Percentiles rank a stretch among this genome's conserved stretches.
Evolutionary conservation across 78 protist genomes (phyloP).

Genomic region (Dictyostelium brefeldianum): DNA sequence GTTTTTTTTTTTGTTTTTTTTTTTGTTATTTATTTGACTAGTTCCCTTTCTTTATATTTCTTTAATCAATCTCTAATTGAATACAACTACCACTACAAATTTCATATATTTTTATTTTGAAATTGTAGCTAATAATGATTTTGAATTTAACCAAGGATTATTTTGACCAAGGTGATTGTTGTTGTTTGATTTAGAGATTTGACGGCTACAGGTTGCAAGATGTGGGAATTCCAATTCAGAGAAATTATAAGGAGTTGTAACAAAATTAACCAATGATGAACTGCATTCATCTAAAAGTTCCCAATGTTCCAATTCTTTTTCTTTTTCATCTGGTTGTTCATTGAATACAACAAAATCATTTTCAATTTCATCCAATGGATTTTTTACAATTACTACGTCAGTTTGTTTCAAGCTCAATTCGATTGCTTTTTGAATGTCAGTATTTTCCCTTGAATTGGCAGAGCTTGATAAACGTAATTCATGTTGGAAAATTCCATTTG

Average conservation of each 20-base stretch:
- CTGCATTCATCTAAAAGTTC: slow-evolving; percentile 63
- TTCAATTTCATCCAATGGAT: slow-evolving; percentile 33
- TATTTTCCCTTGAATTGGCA: slow-evolving; percentile 4
- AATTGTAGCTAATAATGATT: slow-evolving; percentile 2
- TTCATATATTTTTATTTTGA: not conserved
- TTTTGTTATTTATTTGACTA: no score
- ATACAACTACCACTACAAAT: no score
- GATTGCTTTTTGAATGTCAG: slow-evolving; percentile 69
- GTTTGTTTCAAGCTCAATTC: slow-evolving; percentile 38
- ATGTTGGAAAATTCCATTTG: slow-evolving; percentile 44
- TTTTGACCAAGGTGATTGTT: not conserved
- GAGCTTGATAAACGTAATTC: slow-evolving; percentile 6
- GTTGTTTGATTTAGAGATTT: not conserved
- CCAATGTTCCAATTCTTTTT: slow-evolving; percentile 53
- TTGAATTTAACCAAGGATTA: slow-evolving; percentile 18
- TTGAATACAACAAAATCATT: slow-evolving; percentile 43
- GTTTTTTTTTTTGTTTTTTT: no score
- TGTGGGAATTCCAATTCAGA: slow-evolving; percentile 63
- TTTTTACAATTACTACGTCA: not conserved
- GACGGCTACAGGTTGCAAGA: not conserved
- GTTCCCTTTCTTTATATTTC: no score
- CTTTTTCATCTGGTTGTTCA: slow-evolving; percentile 21
- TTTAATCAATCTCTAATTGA: no score
- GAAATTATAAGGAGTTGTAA: slow-evolving; percentile 41
- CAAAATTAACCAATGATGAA: slow-evolving; percentile 33